Evolutionary conservation across 441 rosid species (phyloP), one percentile per base, ranked within the genome.

Genomic region (Syzygium malaccense): DNA sequence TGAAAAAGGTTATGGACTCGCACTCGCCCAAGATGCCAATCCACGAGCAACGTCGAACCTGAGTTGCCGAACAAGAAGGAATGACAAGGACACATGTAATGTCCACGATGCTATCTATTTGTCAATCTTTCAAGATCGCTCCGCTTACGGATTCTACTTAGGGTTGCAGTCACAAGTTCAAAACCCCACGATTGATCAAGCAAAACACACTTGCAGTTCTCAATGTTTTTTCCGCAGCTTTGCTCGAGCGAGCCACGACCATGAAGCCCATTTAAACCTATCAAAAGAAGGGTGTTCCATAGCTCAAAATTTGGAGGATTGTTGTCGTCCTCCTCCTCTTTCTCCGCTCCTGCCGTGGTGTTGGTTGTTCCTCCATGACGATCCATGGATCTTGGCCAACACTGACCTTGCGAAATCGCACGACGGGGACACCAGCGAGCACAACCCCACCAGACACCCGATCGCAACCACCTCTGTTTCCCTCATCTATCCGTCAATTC

Each of bases 291-390:
- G 83, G 51, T 41, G 51, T 37, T 75, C 23, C 9, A 17, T 51
- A 41, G 83, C 17, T 41, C 83, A 75, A 11, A 2, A 6, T 75
- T 41, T 0, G 51, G 51, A 41, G 51, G 26, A 6, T 75, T 33
- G 85, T 32, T 86, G 62, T 48, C 58, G 37, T 90, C 91, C 48
- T 90, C 89, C 64, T 91, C 90, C 58, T 89, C 91, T 53, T 88
- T 90, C 89, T 88, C 85, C 57, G 87, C 75, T 55, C 88, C 89
- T 7, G 78, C 91, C 4, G 28, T 9, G 32, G 54, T 66, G 20
- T 19, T 20, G 41, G 85, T 33, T 25, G 4, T 56, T 32, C 30
- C 75, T 85, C 83, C 83, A 75, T 23, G 83, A 41, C 1, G 88
- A 86, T 32, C 85, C 78, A 13, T 84, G 56, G 15, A 89, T 17